phyloP scores from a whole-genome alignment of 352 stramenopile species.

The Pythium phragmiticola region DNA sequence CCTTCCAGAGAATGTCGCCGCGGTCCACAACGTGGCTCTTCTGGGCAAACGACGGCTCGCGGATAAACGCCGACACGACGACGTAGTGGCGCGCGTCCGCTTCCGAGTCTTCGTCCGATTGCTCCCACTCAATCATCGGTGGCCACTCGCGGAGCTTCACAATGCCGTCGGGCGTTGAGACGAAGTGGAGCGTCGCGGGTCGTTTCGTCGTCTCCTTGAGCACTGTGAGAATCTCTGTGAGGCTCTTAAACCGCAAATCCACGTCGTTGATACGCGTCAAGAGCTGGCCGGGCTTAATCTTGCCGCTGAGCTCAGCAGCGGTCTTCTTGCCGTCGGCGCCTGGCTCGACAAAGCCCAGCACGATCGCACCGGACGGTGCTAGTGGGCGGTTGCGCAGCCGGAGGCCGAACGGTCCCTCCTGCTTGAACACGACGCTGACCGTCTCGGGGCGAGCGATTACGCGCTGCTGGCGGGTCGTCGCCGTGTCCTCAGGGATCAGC shows the following conservation, averaged over 20 bases:
- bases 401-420: constrained; percentile 69
- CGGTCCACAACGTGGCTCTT: constrained; percentile 57
- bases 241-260: constrained; percentile 64
- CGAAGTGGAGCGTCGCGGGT: constrained; percentile 73
- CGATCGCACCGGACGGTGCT: constrained; percentile 64
- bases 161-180: constrained; percentile 69
- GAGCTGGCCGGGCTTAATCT: constrained; percentile 69
- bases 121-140: constrained; percentile 80
- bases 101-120: constrained; percentile 50
- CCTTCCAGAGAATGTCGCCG: constrained; percentile 62
- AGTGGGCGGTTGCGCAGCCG: constrained; percentile 74
- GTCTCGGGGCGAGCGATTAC: constrained; percentile 49
- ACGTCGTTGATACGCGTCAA: constrained; percentile 64
- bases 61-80: constrained; percentile 62
- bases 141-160: constrained; percentile 79
- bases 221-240: constrained; percentile 57
- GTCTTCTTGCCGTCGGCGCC: constrained; percentile 49
- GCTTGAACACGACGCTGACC: constrained; percentile 67
- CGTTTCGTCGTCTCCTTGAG: constrained; percentile 58
- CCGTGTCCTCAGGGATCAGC: constrained; percentile 52
- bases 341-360: constrained; percentile 63
- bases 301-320: constrained; percentile 62
- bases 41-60: constrained; percentile 73
- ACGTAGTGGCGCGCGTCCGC: constrained; percentile 61
- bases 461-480: constrained; percentile 50